Base-by-base conservation (phyloP, 2,329 filamentous ascomycete species). In the Exophiala lecanii-corni region DNA sequence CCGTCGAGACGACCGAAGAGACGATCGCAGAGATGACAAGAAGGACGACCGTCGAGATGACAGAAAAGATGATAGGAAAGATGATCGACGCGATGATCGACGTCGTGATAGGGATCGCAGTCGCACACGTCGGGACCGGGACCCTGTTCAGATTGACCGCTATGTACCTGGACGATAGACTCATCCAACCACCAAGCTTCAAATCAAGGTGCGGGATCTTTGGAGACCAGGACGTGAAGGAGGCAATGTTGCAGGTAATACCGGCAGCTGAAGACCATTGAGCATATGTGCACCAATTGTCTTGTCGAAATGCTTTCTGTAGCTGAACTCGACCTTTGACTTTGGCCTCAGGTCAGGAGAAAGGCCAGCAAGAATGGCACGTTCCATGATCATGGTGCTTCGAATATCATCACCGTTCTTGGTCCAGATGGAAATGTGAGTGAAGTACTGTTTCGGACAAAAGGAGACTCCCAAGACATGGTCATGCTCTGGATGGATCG, bases 341-440 rank as follows among this genome's bases (percentile, higher is more conserved):
- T 84, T 84, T 28, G 87, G 87, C 45, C 73, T 73, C 54, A 94
- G 68, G 60, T 92, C 85, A 1, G 75, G 68, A 4, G 83, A 83
- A 20, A 96, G 71, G 53, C 86, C 79, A 39, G 82, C 76, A 36
- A 94, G 70, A 39, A 95, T 81, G 36, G 79, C 83, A 50, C 78
- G 70, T 36, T 89, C 74, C 47, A 96, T 75, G 51, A 73, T 78
- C 60, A 91, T 81, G 55, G 92, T 78, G 4, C 88, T 92, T 55
- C 78, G 80, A 59, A 86, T 75, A 66, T 92, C 89, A 47, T 80
- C 82, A 16, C 82, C 82, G 59, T 94, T 85, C 50, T 92, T 86
- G 69, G 95, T 92, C 91, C 91, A 97, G 59, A 97, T 79, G 56
- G 86, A 85, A 62, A 96, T 84, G 51, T 95, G 79, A 62, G 91